Evolutionary conservation across 1,284 basidiomycete species (phyloP).

Genomic region (Moesziomyces antarcticus): DNA sequence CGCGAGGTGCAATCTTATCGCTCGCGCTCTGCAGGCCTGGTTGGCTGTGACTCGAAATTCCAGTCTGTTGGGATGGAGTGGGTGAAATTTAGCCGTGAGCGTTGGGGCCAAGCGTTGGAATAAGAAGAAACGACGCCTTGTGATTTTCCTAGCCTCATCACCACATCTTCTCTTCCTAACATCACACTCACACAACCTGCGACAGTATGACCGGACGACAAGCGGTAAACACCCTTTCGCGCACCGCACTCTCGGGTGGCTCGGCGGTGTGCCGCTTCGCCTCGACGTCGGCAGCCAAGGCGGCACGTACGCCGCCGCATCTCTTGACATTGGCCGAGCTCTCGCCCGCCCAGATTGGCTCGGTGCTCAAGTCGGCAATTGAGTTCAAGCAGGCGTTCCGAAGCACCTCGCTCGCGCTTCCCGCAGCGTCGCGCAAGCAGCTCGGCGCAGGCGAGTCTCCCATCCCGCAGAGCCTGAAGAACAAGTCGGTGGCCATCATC

Average conservation of each 20-base stretch:
- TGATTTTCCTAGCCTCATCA: neutral
- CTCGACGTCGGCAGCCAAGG: slow-evolving; percentile 21
- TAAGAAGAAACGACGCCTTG: neutral
- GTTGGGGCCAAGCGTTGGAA: slow-evolving; percentile 5
- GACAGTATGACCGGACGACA: slow-evolving; percentile 31
- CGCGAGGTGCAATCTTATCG: neutral
- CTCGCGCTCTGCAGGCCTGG: neutral
- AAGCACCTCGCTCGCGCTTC: slow-evolving; percentile 72
- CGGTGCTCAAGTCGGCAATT: slow-evolving; percentile 75
- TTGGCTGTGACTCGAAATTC: neutral
- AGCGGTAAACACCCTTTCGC: slow-evolving; percentile 14
- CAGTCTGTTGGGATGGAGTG: neutral
- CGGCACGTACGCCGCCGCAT: slow-evolving; percentile 27
- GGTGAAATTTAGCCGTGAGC: neutral
- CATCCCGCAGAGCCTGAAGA: slow-evolving; percentile 74
- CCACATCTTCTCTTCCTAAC: slow-evolving; percentile 2
- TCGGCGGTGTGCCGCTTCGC: slow-evolving; percentile 21
- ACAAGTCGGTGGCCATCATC: slow-evolving; percentile 86
- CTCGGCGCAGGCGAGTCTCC: slow-evolving; percentile 32
- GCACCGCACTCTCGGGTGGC: slow-evolving; percentile 1
- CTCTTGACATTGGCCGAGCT: slow-evolving; percentile 88
- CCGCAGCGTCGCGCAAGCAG: slow-evolving; percentile 34
- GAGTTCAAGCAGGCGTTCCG: slow-evolving; percentile 73
- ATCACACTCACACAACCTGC: neutral
- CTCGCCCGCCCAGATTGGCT: slow-evolving; percentile 76